Base-by-base conservation (phyloP, 352 stramenopile genomes). In the Globisporangium iwayamae region DNA sequence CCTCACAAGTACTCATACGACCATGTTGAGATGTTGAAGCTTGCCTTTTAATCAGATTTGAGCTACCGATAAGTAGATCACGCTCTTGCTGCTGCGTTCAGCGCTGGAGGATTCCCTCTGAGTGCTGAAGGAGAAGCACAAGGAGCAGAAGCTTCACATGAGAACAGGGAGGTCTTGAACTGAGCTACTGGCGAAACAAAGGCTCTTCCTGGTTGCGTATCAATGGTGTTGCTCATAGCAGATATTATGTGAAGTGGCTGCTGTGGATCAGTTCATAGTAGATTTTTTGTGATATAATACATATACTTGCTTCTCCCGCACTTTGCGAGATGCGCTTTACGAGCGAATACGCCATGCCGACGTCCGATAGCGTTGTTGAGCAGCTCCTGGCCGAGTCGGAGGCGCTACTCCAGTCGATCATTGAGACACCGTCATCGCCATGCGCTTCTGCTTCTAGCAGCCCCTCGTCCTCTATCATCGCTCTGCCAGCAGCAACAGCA, bases 11-110 rank as follows among this genome's bases (percentile, higher is more conserved):
- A n/a, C 9, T 28, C 25, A 28, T 28, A 28, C 1, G 25, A 28
- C 25, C 25, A 28, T 28, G 25, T 28, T 28, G 25, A 28, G 47
- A 11, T 53, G 18, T 53, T 32, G 76, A 75, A 1, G 73, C 65
- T 3, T 61, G 76, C 22, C 25, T 28, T 28, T 2, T 28, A 28
- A 28, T 28, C 25, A 28, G 25, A 28, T 28, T 28, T 28, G 25
- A 28, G 25, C 25, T 28, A 28, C 25, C 25, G 25, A 28, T 28
- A 28, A 28, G 25, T 28, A 28, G 25, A 41, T 83, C 16, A 56
- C 82, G 30, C 79, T 67, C 36, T 22, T 85, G 13, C 43, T 73
- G 32, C 62, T 90, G 2, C 56, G 77, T 13, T 60, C 63, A 11
- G 53, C 66, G 39, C 60, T 88, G 4, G 50, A 46, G n/a, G 18